These are phyloP conservation scores for Phytopythium kandeliae DNA, from an alignment of 352 stramenopile species.

Conservation along the genomic window DNA sequence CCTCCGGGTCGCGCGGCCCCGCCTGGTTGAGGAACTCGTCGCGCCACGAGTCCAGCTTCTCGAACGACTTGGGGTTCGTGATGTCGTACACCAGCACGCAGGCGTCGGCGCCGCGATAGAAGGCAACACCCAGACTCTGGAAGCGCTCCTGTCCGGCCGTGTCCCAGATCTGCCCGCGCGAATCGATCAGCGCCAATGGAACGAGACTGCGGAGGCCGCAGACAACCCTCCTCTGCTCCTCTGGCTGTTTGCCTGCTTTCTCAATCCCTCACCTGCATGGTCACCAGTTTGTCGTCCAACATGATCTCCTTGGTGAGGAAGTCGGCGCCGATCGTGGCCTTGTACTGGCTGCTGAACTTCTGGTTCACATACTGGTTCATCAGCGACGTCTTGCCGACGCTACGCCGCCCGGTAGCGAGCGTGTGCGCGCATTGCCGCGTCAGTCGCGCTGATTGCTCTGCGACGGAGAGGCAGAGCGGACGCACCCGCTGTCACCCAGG, in stretches of 20 bases:
- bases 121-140: conserved; percentile 96
- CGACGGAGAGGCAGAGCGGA: neutral
- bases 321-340: conserved; percentile 98
- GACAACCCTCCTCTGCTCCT: too few species aligned
- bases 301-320: conserved; percentile 98
- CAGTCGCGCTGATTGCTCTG: neutral
- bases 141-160: conserved; percentile 98
- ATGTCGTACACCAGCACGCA: conserved; percentile 99
- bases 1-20: conserved; percentile 81
- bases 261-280: conserved; percentile 89
- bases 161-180: conserved; percentile 95
- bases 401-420: conserved; percentile 18
- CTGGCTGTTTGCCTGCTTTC: too few species aligned
- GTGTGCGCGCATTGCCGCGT: neutral
- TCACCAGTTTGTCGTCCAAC: conserved; percentile 95
- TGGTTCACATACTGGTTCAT: conserved; percentile 99
- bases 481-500: conserved; percentile 95
- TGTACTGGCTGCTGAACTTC: conserved; percentile 99
- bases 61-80: conserved; percentile 97
- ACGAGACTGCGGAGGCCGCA: too few species aligned
- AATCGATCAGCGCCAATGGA: neutral
- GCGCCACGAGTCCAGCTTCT: conserved; percentile 97
- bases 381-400: conserved; percentile 98
- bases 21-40: conserved; percentile 96
- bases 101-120: conserved; percentile 98